A percentile compares a stretch with the other conserved stretches of the same genome.
These are phyloP conservation scores for Colletotrichum sojae DNA, from an alignment of 2,329 filamentous ascomycete species.

Conservation along the genomic window DNA sequence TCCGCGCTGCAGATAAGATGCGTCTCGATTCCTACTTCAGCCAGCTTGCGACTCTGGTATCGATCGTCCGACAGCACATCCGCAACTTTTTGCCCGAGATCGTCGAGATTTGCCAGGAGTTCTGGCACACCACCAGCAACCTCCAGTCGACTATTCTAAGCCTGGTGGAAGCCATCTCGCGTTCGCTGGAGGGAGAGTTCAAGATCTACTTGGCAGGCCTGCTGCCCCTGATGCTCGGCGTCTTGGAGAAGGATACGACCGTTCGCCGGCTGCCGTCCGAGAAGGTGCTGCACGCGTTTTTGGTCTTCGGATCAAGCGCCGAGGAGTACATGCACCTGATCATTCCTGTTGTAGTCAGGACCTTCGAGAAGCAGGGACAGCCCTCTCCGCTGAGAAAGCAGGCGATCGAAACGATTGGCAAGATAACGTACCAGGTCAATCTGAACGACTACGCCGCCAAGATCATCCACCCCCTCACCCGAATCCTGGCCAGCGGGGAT, in stretches of 20 bases:
- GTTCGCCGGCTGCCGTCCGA: constrained; percentile 86
- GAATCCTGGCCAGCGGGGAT: constrained; percentile 83
- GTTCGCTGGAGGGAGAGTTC: constrained; percentile 96
- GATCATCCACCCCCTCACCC: constrained; percentile 93
- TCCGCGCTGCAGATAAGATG: constrained; percentile 82
- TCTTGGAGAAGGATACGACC: constrained; percentile 88
- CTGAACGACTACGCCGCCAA: constrained; percentile 96
- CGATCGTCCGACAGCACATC: constrained; percentile 97
- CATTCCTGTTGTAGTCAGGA: constrained; percentile 92
- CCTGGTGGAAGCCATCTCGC: constrained; percentile 92
- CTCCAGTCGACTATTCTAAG: constrained; percentile 93
- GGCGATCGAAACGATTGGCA: constrained; percentile 94
- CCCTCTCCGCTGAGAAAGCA: constrained; percentile 84
- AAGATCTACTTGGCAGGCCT: constrained; percentile 93
- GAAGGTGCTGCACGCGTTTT: constrained; percentile 91
- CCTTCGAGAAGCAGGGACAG: constrained; percentile 91
- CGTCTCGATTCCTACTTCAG: constrained; percentile 97
- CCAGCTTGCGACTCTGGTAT: constrained; percentile 91
- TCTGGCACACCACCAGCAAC: constrained; percentile 85
- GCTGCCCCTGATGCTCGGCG: constrained; percentile 92
- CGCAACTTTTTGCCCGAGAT: constrained; percentile 91
- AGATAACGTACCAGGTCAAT: constrained; percentile 95
- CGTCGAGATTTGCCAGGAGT: constrained; percentile 87
- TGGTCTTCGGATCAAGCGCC: constrained; percentile 94
- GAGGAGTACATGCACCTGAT: constrained; percentile 99